These are phyloP conservation scores for Botrytis squamosa DNA, from an alignment of 2,329 filamentous ascomycete species.

Conservation along the genomic window DNA sequence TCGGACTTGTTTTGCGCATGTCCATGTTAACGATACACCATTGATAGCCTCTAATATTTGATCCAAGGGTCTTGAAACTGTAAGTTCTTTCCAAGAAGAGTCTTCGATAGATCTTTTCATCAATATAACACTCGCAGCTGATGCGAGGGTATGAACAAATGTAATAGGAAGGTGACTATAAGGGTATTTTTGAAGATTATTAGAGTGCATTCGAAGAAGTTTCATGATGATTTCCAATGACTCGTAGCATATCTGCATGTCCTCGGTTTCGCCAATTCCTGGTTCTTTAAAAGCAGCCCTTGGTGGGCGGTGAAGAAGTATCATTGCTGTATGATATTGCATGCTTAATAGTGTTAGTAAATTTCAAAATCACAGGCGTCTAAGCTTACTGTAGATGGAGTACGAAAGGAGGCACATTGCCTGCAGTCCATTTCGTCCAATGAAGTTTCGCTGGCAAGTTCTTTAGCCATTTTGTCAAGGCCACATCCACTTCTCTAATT, in stretches of 20 bases:
- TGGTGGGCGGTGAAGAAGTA: constrained; percentile 51
- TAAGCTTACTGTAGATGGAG: constrained; percentile 46
- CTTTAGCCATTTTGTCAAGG: constrained; percentile 48
- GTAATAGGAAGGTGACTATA: constrained; percentile 47
- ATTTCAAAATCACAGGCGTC: not conserved
- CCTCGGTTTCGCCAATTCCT: constrained; percentile 44
- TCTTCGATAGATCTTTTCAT: constrained; percentile 46
- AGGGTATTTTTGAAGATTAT: constrained; percentile 41
- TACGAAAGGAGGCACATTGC: constrained; percentile 47
- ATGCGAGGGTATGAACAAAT: constrained; percentile 51
- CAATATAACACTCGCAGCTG: constrained; percentile 47
- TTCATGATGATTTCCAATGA: constrained; percentile 48
- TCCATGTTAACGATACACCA: constrained; percentile 51
- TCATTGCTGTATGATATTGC: constrained; percentile 52
- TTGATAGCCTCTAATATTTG: constrained; percentile 51
- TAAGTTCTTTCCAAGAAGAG: constrained; percentile 43
- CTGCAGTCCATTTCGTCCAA: constrained; percentile 53
- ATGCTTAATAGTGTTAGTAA: constrained; percentile 36
- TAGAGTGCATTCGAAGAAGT: constrained; percentile 46
- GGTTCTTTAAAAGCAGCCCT: constrained; percentile 45
- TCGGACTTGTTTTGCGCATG: constrained; percentile 46
- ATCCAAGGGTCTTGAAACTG: constrained; percentile 51
- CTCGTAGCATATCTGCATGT: constrained; percentile 51
- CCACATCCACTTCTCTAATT: constrained; percentile 48
- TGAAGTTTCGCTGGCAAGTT: constrained; percentile 48